Base-by-base conservation (phyloP, 345 rosid genomes). In the Hypericum androsaemum region DNA sequence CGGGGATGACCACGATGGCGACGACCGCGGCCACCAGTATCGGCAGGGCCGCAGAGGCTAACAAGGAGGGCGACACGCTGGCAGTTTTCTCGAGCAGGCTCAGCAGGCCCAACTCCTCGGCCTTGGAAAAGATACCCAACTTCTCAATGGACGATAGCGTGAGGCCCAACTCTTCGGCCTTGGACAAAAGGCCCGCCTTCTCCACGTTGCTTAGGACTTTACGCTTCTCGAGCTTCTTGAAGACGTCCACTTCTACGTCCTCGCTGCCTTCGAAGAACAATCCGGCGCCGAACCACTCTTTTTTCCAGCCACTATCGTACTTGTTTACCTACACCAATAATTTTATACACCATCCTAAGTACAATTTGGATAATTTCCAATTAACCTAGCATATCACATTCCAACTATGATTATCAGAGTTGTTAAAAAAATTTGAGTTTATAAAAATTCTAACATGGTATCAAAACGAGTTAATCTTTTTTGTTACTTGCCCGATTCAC, bases 251-350 rank as follows among this genome's bases (percentile, higher is more conserved):
- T 40, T 87, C 85, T 45, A 87, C 58, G 41, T 82, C 84, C 57
- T 90, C 98, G 53, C 86, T 80, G 35, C 95, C 86, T 60, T 90
- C 98, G 63, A 53, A 72, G 81, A 87, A 90, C 8, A 90, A 62
- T 50, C 96, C 98, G 0, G 96, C 83, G 10, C 96, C 98, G 59
- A 68, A 90, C 96, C 98, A 90, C 38, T 81, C 70, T 65, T 90
- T 90, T 68, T 78, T 56, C 98, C 98, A 87, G 49, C 14, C 57
- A 0, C 47, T 52, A 47, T 90, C 98, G 42, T 65, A 76, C 64
- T 77, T 90, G 71, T 90, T 84, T 38, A 90, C 96, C 98, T 79
- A 63, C 5, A 56, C 39, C 9, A 41, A 22, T 35, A 22, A 1
- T 22, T 22, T 22, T 22, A n/a, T n/a, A n/a, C n/a, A n/a, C n/a